These are phyloP conservation scores for Colletotrichum sp. DNA, from an alignment of 2,329 filamentous ascomycete genomes.

Conservation along the genomic window DNA sequence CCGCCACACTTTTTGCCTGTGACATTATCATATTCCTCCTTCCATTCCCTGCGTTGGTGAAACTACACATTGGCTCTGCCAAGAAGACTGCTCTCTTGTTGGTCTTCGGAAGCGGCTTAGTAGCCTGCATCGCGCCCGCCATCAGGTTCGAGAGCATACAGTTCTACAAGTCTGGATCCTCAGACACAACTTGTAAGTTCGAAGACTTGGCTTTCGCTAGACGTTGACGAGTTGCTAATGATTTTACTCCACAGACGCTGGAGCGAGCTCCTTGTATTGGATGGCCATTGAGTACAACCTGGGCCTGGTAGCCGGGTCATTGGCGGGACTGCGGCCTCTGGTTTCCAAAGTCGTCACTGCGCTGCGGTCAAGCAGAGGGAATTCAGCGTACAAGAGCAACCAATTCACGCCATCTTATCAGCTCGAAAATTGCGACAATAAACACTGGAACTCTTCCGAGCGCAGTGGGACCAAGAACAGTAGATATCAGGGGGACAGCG, in stretches of 20 bases:
- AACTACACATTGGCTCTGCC: not conserved
- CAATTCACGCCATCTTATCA: not conserved
- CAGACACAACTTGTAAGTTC: not conserved
- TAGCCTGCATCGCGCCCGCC: not conserved
- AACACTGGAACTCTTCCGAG: not conserved
- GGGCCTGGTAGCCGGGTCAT: not conserved
- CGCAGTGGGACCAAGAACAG: not conserved
- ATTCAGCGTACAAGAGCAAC: not conserved
- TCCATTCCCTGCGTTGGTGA: not conserved
- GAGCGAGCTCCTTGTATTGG: not conserved
- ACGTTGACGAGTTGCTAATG: not conserved
- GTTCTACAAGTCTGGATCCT: not conserved
- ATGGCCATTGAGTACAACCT: not conserved
- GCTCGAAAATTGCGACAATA: not conserved
- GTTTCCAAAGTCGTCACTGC: not conserved
- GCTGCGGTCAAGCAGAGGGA: not conserved
- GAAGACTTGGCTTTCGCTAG: not conserved
- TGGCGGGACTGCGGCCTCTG: not conserved
- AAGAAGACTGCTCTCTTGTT: not conserved
- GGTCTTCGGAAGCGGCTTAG: not conserved
- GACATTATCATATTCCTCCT: not conserved
- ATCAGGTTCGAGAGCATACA: not conserved
- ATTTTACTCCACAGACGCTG: not conserved
- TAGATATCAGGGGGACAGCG: not conserved
- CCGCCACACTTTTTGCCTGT: not conserved